Percentiles rank a stretch among this genome's conserved stretches.
phyloP scores from a whole-genome alignment of 2,329 filamentous ascomycete species.

The Trichoderma harzianum region DNA sequence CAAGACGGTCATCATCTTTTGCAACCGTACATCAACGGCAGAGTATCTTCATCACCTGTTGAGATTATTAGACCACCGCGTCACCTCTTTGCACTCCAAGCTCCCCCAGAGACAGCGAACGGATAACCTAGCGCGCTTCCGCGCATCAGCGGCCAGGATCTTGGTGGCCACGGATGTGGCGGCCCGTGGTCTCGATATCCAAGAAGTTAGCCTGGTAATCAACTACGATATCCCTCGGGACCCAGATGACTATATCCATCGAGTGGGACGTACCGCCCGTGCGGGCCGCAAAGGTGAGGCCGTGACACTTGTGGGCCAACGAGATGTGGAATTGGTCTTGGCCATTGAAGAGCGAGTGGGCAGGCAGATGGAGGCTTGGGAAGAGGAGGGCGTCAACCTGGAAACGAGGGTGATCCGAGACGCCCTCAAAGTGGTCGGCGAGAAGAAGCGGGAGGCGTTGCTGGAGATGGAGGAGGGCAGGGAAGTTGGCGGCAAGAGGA shows the following conservation, averaged over 20 bases:
- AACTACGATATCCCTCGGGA: slow-evolving; percentile 97
- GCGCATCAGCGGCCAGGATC: slow-evolving; percentile 81
- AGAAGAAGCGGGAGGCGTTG: slow-evolving; percentile 90
- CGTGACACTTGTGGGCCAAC: slow-evolving; percentile 86
- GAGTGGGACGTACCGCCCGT: slow-evolving; percentile 91
- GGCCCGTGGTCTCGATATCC: slow-evolving; percentile 90
- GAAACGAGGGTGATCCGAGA: slow-evolving; percentile 84
- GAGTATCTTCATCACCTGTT: slow-evolving; percentile 86
- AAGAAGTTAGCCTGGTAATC: slow-evolving; percentile 82
- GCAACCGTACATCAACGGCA: slow-evolving; percentile 85
- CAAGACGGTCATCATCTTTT: slow-evolving; percentile 87
- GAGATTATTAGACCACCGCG: slow-evolving; percentile 79
- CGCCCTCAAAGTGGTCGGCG: slow-evolving; percentile 82
- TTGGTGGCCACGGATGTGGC: slow-evolving; percentile 95
- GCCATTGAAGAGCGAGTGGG: slow-evolving; percentile 85
- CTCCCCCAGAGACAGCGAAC: slow-evolving; percentile 81
- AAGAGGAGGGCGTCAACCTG: slow-evolving; percentile 89
- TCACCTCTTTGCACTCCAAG: slow-evolving; percentile 85
- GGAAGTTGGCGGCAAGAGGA: slow-evolving; percentile 84
- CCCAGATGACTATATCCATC: slow-evolving; percentile 95
- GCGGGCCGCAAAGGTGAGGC: slow-evolving; percentile 80
- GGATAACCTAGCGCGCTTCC: slow-evolving; percentile 86
- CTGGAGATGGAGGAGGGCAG: slow-evolving; percentile 88
- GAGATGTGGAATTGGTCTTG: slow-evolving; percentile 86
- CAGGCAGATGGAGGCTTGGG: slow-evolving; percentile 75